Conservation (phyloP, 1,284 basidiomycete genomes). For the Ceratobasidium sp. region DNA sequence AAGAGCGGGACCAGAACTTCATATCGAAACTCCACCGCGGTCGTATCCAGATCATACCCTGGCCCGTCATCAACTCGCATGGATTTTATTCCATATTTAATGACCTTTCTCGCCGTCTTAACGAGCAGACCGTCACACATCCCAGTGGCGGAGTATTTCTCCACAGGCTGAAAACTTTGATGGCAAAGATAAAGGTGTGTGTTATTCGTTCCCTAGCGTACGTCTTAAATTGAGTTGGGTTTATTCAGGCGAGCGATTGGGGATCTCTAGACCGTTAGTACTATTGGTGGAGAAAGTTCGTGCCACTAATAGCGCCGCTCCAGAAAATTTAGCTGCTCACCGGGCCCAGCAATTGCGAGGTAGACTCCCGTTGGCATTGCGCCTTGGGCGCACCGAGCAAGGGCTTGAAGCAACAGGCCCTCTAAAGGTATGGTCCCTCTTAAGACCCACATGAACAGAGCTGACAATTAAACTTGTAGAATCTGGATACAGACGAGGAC, state of each 20-base stretch:
- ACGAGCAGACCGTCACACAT: slow-evolving; percentile 65
- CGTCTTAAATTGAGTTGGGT: neutral
- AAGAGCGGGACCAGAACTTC: slow-evolving; percentile 72
- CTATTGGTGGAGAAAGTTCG: neutral
- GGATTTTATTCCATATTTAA: slow-evolving; percentile 64
- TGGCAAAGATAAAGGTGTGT: slow-evolving; percentile 74
- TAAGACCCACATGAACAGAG: neutral
- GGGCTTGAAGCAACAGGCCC: neutral
- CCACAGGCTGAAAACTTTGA: slow-evolving; percentile 70
- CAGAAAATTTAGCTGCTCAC: slow-evolving; percentile 44
- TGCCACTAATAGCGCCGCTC: neutral
- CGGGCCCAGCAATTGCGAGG: slow-evolving; percentile 22
- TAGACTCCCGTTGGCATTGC: neutral
- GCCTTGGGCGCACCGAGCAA: neutral
- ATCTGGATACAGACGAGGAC: slow-evolving; percentile 23
- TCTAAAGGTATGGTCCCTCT: neutral
- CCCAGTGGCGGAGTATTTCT: slow-evolving; percentile 67
- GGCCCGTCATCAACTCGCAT: slow-evolving; percentile 35
- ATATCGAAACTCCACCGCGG: slow-evolving; percentile 65
- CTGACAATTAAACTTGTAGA: slow-evolving; percentile 1
- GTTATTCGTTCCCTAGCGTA: neutral
- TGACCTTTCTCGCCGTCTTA: slow-evolving; percentile 61
- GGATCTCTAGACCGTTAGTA: slow-evolving; percentile 47
- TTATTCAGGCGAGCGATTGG: slow-evolving; percentile 35
- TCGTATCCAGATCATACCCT: slow-evolving; percentile 35